Conservation (phyloP, 129 eudicot species). For the Flaveria sonorensis region DNA sequence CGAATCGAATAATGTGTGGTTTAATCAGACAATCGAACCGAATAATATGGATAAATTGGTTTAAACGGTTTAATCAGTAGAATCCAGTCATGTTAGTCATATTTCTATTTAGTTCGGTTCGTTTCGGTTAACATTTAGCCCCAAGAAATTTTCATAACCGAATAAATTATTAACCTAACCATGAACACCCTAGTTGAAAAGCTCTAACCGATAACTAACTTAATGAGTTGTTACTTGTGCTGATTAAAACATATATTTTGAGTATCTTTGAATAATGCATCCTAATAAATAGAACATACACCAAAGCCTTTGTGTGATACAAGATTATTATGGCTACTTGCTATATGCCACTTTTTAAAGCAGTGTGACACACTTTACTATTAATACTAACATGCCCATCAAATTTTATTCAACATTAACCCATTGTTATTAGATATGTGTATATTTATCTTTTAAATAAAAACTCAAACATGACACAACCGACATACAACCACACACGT, state of each 20-base stretch:
- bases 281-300: neutral
- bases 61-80: too few relatives aligned
- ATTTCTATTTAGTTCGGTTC: too few relatives aligned
- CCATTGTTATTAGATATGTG: neutral
- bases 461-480: constrained; percentile 1
- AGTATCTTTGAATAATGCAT: neutral
- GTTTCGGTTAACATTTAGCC: too few relatives aligned
- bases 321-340: neutral
- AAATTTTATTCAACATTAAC: neutral
- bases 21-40: too few relatives aligned
- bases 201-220: neutral
- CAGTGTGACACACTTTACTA: neutral
- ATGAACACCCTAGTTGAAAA: neutral
- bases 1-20: too few relatives aligned
- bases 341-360: neutral
- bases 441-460: neutral
- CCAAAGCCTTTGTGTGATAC: neutral
- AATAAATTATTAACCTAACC: too few relatives aligned
- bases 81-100: too few relatives aligned
- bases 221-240: neutral
- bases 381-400: neutral
- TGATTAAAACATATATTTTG: neutral
- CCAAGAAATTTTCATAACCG: too few relatives aligned
- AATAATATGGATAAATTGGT: too few relatives aligned
- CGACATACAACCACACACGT: constrained; percentile 13